These are phyloP conservation scores for Neurospora sp. DNA, from an alignment of 495 filamentous ascomycete species.

Conservation along the genomic window DNA sequence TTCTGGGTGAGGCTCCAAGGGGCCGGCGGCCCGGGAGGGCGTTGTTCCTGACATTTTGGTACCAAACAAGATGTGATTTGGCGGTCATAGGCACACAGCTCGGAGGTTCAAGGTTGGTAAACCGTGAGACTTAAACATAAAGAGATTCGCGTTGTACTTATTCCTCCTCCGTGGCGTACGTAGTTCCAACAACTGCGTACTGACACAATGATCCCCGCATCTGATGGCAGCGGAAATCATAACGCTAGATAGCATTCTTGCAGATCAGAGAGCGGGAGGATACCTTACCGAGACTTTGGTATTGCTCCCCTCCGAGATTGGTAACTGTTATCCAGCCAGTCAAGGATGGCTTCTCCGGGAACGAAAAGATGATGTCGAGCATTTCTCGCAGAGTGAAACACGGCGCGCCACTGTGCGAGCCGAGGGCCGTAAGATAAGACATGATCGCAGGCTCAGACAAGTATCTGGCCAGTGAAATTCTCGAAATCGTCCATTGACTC, in stretches of 20 bases:
- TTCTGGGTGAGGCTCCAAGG: constrained; percentile 11
- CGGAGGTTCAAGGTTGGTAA: neutral
- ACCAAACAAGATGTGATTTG: neutral
- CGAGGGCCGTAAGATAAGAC: neutral
- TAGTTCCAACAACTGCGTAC: neutral
- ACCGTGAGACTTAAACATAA: neutral
- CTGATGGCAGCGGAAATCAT: neutral
- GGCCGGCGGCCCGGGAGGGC: neutral
- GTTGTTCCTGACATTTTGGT: constrained; percentile 1
- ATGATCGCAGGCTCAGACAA: neutral
- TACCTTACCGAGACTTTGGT: neutral
- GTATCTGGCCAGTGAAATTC: neutral
- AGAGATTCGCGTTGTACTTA: neutral
- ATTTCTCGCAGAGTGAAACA: neutral
- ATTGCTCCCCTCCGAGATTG: neutral
- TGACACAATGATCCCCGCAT: neutral
- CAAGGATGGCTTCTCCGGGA: neutral
- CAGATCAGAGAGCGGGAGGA: neutral
- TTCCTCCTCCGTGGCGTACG: neutral
- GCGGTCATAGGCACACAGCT: neutral
- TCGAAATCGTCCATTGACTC: neutral
- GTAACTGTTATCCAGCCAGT: neutral
- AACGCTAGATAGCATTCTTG: neutral
- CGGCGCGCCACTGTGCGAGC: neutral
- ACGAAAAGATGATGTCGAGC: neutral